A percentile compares a stretch with the other conserved stretches of the same genome.
Evolutionary conservation across 2,329 filamentous ascomycete species (phyloP).

Genomic region (Arthrobotrys sinensis): DNA sequence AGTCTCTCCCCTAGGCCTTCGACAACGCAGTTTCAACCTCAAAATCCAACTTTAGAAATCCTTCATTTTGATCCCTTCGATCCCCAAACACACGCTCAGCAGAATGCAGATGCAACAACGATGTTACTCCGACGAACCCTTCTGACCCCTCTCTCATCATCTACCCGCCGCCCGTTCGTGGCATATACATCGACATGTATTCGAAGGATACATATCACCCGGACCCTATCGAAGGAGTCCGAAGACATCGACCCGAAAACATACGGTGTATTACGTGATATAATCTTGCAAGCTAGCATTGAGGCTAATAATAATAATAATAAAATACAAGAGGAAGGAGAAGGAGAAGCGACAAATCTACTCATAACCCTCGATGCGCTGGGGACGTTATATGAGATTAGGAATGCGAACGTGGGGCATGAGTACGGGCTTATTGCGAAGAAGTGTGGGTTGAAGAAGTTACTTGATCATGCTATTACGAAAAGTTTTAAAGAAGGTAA

Average conservation of each 20-base stretch:
- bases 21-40: constrained; percentile 18
- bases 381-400: constrained; percentile 75
- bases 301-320: neutral
- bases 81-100: neutral
- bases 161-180: neutral
- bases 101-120: neutral
- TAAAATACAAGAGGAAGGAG: neutral
- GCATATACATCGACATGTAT: neutral
- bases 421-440: constrained; percentile 73
- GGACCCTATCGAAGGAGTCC: neutral
- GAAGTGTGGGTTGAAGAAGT: constrained; percentile 70
- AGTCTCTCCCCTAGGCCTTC: neutral
- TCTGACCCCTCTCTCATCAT: neutral
- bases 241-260: neutral
- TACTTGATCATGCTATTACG: constrained; percentile 68
- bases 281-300: neutral
- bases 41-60: neutral
- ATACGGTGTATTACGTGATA: neutral
- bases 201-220: neutral
- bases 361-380: constrained; percentile 77
- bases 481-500: constrained; percentile 68
- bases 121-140: constrained; percentile 1
- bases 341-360: constrained; percentile 64
- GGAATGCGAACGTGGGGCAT: constrained; percentile 68
- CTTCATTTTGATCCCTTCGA: too few species aligned